Conservation (phyloP, 129 eudicot species). For the Artemisia tridentata region DNA sequence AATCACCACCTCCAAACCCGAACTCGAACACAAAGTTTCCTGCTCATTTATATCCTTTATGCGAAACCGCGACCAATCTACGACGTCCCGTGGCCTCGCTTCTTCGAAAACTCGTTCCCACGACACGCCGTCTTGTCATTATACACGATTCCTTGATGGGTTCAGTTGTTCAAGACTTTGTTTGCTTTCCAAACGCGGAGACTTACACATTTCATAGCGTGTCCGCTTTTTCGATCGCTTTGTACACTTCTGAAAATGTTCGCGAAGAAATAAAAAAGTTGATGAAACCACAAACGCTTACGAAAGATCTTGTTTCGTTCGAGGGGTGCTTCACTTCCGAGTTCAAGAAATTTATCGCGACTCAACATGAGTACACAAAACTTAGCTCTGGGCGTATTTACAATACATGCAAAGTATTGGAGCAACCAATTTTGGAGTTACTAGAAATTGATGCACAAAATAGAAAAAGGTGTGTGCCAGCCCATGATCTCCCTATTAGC, state of each 20-base stretch:
- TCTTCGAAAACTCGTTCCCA: slow-evolving; percentile 30
- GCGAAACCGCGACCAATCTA: slow-evolving; percentile 41
- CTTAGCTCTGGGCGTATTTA: slow-evolving; percentile 41
- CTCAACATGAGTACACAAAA: slow-evolving; percentile 25
- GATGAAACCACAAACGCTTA: slow-evolving; percentile 4
- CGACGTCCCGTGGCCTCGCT: slow-evolving; percentile 41
- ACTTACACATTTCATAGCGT: slow-evolving; percentile 48
- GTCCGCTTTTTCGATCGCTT: slow-evolving; percentile 41
- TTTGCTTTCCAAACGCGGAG: slow-evolving; percentile 48
- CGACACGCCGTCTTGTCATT: slow-evolving; percentile 39
- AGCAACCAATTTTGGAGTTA: slow-evolving; percentile 36
- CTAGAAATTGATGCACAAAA: slow-evolving; percentile 21
- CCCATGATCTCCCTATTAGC: too few species aligned
- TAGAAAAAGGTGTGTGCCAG: neutral
- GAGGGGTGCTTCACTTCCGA: slow-evolving; percentile 31
- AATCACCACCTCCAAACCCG: slow-evolving; percentile 35
- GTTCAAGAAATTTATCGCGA: slow-evolving; percentile 13
- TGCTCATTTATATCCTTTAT: slow-evolving; percentile 39
- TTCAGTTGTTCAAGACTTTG: slow-evolving; percentile 52
- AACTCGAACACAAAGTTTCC: slow-evolving; percentile 39
- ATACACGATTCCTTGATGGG: slow-evolving; percentile 64
- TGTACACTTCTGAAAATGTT: slow-evolving; percentile 29
- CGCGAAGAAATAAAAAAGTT: slow-evolving; percentile 33
- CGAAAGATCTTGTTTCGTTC: slow-evolving; percentile 20
- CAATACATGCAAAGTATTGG: slow-evolving; percentile 46